Evolutionary conservation across 345 rosid genomes (phyloP), one percentile per base, ranked within the genome.

Genomic region (Eucalyptus pauciflora): DNA sequence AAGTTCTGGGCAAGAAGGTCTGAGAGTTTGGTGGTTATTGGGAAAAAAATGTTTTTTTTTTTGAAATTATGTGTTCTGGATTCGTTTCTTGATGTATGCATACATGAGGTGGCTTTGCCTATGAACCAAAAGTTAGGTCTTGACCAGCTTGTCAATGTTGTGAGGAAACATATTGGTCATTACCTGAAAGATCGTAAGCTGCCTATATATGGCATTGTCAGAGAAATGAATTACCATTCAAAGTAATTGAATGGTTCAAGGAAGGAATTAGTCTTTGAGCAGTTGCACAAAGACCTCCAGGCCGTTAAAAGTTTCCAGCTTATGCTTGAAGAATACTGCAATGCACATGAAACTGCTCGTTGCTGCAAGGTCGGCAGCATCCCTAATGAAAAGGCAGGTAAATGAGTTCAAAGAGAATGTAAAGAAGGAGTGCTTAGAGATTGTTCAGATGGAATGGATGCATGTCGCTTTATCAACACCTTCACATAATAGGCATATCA

Each of bases 401-500:
- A 94, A 93, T 91, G 98, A 97, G 87, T 91, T 94, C 90, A 93
- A 90, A 89, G 98, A 97, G 87, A 93, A 93, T 94, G 93, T 95
- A 90, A 92, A 92, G 88, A 94, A 94, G 91, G 93, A 96, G 87
- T 90, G 92, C 91, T 92, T 96, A 7, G 99, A 96, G 93, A 94
- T 97, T 89, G 93, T 96, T 87, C 96, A 95, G 91, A 94, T 96
- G 95, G 98, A 97, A 90, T 97, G 99, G 98, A 94, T 96, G 96
- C 92, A 95, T 90, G 96, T 95, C 88, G 87, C 79, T 88, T 87
- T 89, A 69, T 92, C 94, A 91, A 90, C 93, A 89, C 96, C 95
- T 67, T 96, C 97, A 16, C 94, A 95, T 50, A 91, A 91, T 90
- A 93, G 92, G 91, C 91, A 95, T 90, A 85, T 92, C 50, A 87